Conservation (phyloP, 345 rosid genomes). For the Populus davidiana region DNA sequence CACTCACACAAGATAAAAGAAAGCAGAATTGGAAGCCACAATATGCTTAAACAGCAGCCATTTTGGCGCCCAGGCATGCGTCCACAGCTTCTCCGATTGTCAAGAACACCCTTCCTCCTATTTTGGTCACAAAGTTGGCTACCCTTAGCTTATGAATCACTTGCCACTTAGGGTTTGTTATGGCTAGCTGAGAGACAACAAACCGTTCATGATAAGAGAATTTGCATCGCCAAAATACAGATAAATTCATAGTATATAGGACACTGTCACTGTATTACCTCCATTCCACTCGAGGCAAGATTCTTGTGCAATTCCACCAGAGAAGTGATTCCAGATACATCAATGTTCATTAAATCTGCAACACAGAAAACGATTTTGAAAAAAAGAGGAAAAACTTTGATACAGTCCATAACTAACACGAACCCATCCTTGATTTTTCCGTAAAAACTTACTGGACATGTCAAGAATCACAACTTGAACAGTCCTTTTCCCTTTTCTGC, state of each 20-base stretch:
- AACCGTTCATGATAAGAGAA: neutral
- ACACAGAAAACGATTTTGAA: neutral
- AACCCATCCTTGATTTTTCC: neutral
- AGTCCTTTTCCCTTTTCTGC: constrained; percentile 25
- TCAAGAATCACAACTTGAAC: constrained; percentile 66
- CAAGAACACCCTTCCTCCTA: constrained; percentile 63
- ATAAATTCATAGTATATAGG: neutral
- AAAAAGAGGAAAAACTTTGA: neutral
- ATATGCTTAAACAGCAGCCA: constrained; percentile 4
- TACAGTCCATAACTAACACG: neutral
- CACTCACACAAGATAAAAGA: neutral
- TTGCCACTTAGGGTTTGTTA: constrained; percentile 77
- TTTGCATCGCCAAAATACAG: neutral
- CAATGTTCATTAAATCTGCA: constrained; percentile 65
- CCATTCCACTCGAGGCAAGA: constrained; percentile 43
- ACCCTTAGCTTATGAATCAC: constrained; percentile 76
- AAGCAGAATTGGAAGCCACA: neutral
- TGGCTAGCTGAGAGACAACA: constrained; percentile 46
- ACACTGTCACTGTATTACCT: constrained; percentile 36
- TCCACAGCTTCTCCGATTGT: constrained; percentile 72
- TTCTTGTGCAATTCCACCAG: constrained; percentile 57
- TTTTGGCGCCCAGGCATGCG: constrained; percentile 35
- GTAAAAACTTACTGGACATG: constrained; percentile 65
- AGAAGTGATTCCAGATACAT: constrained; percentile 76
- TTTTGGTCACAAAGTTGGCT: constrained; percentile 48